Evolutionary conservation across 2,329 filamentous ascomycete species (phyloP), one percentile per base, ranked within the genome.

Genomic region (Penicillium verrucosum): DNA sequence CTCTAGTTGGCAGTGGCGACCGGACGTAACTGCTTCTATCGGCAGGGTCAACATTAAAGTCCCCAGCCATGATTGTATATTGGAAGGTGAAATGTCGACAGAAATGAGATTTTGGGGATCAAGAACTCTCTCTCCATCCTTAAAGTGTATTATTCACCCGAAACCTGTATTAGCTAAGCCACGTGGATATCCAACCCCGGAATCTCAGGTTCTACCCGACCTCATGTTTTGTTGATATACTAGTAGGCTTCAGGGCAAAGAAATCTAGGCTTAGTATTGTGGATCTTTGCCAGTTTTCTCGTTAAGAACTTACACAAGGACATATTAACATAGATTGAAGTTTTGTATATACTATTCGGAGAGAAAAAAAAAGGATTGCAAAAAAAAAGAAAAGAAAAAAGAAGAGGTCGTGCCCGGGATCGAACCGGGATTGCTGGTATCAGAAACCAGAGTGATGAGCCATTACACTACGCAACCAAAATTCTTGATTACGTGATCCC

Each of bases 1-100:
- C 65, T 51, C 66, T 65, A 12, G 65, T 68, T 5, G 68, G 68
- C 43, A 63, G 47, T 29, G 41, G 42, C 12, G 41, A 47, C 42
- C 51, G 51, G 12, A 40, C 18, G 12, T 52, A 52, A 10, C 40
- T 37, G 23, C 1, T 37, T 30, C 25, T 43, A 29, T 43, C 29
- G 11, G 12, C 21, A 34, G 29, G 5, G 14, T 46, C 44, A 32
- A 32, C 42, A 36, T 8, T 5, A 7, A 46, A n/a, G 1, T 5
- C 21, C 18, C 30, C 44, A 25, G 30, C 10, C 44, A 46, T 46
- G 9, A 36, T 46, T 7, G 12, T n/a, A 27, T 32, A 34, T 34
- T 10, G 8, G 14, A 46, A 34, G 43, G 18, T 37, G 9, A 21
- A 10, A 21, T 23, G 18, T 32, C 5, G 5, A 14, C 30, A n/a